Percentiles rank a stretch among this genome's conserved stretches.
These are phyloP conservation scores for Astrocystis sublimbata DNA, from an alignment of 495 filamentous ascomycete genomes.

Conservation along the genomic window DNA sequence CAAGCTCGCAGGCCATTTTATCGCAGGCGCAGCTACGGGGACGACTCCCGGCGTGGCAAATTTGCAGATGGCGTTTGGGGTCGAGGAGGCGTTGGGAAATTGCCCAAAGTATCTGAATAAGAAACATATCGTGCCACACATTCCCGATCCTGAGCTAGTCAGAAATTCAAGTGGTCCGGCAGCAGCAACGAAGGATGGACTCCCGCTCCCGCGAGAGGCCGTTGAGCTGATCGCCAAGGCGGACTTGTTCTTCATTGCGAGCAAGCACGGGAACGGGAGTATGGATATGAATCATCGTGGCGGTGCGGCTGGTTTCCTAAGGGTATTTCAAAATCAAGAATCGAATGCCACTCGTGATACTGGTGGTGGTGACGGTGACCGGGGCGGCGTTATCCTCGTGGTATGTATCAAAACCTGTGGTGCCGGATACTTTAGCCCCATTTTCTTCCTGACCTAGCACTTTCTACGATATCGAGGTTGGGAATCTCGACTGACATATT, in stretches of 20 bases:
- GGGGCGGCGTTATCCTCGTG: constrained; percentile 50
- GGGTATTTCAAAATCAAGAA: constrained; percentile 59
- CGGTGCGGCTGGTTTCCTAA: constrained; percentile 71
- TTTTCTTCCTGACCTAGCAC: too few species aligned
- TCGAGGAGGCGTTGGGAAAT: constrained; percentile 72
- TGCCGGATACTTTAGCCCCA: too few species aligned
- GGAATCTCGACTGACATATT: background rate
- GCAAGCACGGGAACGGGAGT: constrained; percentile 55
- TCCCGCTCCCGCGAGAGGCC: constrained; percentile 48
- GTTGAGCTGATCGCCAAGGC: constrained; percentile 61
- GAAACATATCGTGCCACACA: constrained; percentile 59
- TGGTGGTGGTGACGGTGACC: background rate
- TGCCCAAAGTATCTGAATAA: constrained; percentile 85
- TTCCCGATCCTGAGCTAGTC: constrained; percentile 53
- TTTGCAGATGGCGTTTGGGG: constrained; percentile 63
- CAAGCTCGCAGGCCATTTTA: constrained; percentile 66
- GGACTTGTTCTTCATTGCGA: constrained; percentile 77
- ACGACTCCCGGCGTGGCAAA: constrained; percentile 42
- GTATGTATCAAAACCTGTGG: too few species aligned
- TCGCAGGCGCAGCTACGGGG: constrained; percentile 50
- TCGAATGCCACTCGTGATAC: background rate
- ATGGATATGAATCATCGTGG: constrained; percentile 90
- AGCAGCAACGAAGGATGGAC: constrained; percentile 15
- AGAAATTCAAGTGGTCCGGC: background rate
- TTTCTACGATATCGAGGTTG: too few species aligned